Evolutionary conservation across 768 basidiomycete genomes (phyloP).

Genomic region (Auriscalpium microsporum): DNA sequence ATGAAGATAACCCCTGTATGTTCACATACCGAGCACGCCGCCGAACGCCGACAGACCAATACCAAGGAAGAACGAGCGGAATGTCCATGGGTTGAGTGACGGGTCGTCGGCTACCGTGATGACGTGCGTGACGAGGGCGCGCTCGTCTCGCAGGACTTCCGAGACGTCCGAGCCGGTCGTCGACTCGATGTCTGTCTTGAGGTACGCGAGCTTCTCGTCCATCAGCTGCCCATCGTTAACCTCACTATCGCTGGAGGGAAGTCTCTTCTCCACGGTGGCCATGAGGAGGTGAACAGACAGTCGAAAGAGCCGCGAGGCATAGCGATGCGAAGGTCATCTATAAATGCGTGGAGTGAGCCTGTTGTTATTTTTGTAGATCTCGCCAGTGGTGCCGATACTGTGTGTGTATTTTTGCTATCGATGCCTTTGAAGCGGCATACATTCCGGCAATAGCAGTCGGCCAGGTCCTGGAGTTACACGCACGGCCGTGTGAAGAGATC

Average conservation of each 20-base stretch:
- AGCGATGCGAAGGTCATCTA: too few species aligned
- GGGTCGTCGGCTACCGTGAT: conserved; percentile 40
- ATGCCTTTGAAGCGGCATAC: too few species aligned
- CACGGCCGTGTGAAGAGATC: too few species aligned
- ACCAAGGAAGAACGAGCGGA: conserved; percentile 39
- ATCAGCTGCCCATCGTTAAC: neutral
- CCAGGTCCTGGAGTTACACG: too few species aligned
- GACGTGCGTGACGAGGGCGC: conserved; percentile 39
- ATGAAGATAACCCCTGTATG: too few species aligned
- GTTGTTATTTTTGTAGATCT: too few species aligned
- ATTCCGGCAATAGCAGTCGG: too few species aligned
- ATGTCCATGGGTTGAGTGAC: conserved; percentile 36
- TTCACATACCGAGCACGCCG: conserved; percentile 36
- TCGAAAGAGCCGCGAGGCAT: too few species aligned
- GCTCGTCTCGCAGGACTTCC: conserved; percentile 33
- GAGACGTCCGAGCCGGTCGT: conserved; percentile 20
- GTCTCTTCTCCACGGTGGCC: neutral
- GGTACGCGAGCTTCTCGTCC: conserved; percentile 25
- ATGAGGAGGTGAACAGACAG: too few species aligned
- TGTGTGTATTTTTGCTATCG: too few species aligned
- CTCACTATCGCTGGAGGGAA: conserved; percentile 1
- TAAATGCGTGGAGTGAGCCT: too few species aligned
- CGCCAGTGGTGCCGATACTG: too few species aligned
- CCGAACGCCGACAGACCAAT: conserved; percentile 41
- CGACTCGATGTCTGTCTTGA: conserved; percentile 30